Evolutionary conservation across 768 basidiomycete species (phyloP).

Genomic region (Lentinula raphanica): DNA sequence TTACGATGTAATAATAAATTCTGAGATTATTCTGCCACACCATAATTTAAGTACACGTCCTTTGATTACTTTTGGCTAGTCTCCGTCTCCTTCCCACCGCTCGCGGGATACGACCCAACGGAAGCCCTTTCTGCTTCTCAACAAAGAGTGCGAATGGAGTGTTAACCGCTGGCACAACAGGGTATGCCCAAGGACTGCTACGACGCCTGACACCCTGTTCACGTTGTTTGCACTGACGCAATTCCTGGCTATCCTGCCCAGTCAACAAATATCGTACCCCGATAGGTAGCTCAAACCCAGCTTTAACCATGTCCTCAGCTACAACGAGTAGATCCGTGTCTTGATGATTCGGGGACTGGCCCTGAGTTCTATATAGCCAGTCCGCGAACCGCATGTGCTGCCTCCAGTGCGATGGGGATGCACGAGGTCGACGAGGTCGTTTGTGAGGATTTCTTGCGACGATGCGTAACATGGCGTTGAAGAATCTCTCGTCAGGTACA

Average conservation of each 20-base stretch:
- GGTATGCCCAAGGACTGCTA: conserved; percentile 5
- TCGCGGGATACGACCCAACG: not conserved
- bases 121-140: conserved; percentile 6
- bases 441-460: conserved; percentile 17
- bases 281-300: conserved; percentile 35
- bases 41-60: not conserved
- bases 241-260: conserved; percentile 18
- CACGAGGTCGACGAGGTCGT: not conserved
- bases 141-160: not conserved
- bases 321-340: conserved; percentile 32
- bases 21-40: too few species aligned
- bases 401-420: conserved; percentile 7
- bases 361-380: conserved; percentile 21
- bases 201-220: too few species aligned
- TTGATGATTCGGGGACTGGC: conserved; percentile 20
- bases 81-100: not conserved
- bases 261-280: conserved; percentile 35
- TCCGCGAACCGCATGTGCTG: conserved; percentile 23
- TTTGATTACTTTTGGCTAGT: not conserved
- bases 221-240: not conserved
- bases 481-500: conserved; percentile 58
- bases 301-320: conserved; percentile 30
- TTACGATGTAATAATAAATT: too few species aligned
- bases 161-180: not conserved
- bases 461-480: conserved; percentile 54